Conservation (phyloP, 225 moss, liverwort and hornwort species). For the Rhytidiadelphus loreus region DNA sequence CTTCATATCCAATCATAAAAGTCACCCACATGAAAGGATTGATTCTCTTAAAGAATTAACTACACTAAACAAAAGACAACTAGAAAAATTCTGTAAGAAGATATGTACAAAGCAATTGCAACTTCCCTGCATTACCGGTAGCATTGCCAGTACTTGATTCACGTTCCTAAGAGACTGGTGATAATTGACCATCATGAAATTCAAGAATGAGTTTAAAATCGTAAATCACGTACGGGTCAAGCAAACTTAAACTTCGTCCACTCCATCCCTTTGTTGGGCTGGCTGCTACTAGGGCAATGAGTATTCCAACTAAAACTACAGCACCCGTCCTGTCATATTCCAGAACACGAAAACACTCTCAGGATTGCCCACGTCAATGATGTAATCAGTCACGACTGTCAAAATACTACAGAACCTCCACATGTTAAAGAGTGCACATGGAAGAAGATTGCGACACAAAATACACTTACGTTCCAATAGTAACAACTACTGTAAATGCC, state of each 20-base stretch:
- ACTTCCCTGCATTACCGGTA: background rate
- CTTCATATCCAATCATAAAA: background rate
- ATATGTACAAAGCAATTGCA: background rate
- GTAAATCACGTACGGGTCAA: slow-evolving; percentile 71
- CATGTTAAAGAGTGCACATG: background rate
- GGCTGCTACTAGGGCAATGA: slow-evolving; percentile 86
- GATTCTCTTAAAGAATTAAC: background rate
- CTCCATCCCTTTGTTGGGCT: slow-evolving; percentile 99
- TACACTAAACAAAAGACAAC: background rate
- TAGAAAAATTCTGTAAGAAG: background rate
- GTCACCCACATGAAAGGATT: background rate
- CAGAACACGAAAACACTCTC: background rate
- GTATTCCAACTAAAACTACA: slow-evolving; percentile 58
- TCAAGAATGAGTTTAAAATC: background rate
- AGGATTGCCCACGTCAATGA: background rate
- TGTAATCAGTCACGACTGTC: background rate
- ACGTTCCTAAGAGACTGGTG: background rate
- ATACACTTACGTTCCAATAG: slow-evolving; percentile 74
- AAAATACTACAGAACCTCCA: background rate
- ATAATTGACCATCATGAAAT: background rate
- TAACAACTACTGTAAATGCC: slow-evolving; percentile 75
- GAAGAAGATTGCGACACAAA: background rate
- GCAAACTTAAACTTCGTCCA: slow-evolving; percentile 98
- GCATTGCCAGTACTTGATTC: background rate
- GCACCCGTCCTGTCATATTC: slow-evolving; percentile 32